These are phyloP conservation scores for Stachybotrys chartarum DNA, from an alignment of 2,329 filamentous ascomycete genomes.

Conservation along the genomic window DNA sequence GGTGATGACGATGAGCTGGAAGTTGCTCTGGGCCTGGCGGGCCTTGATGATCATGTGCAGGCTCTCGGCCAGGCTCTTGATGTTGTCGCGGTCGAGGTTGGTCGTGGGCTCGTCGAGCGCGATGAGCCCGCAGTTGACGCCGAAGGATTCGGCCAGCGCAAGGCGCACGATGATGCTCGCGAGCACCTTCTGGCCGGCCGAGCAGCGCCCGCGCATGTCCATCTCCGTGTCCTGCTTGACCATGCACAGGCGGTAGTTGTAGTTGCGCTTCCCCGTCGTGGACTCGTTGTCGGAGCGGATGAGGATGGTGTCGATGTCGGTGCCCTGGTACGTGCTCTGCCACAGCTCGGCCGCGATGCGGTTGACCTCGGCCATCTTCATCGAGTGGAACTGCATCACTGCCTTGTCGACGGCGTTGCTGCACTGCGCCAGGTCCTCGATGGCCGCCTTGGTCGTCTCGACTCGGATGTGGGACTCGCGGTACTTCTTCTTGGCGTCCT, in stretches of 20 bases:
- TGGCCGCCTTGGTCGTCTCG: conserved; percentile 84
- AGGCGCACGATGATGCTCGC: conserved; percentile 96
- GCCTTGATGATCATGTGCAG: conserved; percentile 81
- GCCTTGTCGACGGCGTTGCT: conserved; percentile 82
- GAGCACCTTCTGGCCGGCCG: conserved; percentile 91
- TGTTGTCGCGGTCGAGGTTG: conserved; percentile 93
- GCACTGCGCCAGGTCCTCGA: conserved; percentile 83
- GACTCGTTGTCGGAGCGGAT: conserved; percentile 88
- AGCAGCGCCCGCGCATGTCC: conserved; percentile 98
- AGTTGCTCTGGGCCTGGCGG: conserved; percentile 81
- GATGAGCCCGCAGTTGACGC: conserved; percentile 90
- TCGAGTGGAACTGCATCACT: conserved; percentile 90
- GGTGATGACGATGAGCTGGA: conserved; percentile 97
- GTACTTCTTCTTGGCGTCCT: conserved; percentile 72
- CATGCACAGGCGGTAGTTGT: conserved; percentile 98
- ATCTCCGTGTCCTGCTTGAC: conserved; percentile 95
- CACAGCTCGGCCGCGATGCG: conserved; percentile 92
- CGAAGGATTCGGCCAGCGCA: conserved; percentile 92
- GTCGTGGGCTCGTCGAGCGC: conserved; percentile 97
- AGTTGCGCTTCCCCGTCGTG: conserved; percentile 65
- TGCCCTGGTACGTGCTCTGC: conserved; percentile 94
- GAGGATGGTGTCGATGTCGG: conserved; percentile 92
- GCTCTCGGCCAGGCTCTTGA: conserved; percentile 76
- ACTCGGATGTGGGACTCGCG: conserved; percentile 85
- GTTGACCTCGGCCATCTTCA: conserved; percentile 99